phyloP scores from a whole-genome alignment of 2,329 filamentous ascomycete genomes.

The Cladophialophora exuberans region DNA sequence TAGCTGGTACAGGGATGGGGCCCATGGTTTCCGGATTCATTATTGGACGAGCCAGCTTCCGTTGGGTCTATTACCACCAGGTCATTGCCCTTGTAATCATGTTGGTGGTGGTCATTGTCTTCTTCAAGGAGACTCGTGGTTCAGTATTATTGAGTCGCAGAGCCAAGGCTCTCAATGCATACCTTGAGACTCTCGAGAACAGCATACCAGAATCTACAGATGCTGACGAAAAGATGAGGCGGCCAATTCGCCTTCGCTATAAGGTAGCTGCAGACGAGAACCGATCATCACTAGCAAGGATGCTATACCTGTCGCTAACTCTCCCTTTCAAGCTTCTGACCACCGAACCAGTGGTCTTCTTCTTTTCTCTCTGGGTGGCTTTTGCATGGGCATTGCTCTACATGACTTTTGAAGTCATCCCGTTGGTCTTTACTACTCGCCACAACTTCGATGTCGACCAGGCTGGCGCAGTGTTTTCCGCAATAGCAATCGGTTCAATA shows the following conservation, averaged over 20 bases:
- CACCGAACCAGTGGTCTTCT: conserved; percentile 65
- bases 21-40: conserved; percentile 74
- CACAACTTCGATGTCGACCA: conserved; percentile 70
- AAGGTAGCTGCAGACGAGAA: conserved; percentile 30
- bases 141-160: conserved; percentile 78
- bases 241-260: conserved; percentile 24
- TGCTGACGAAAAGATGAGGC: conserved; percentile 20
- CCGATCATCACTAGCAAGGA: conserved; percentile 28
- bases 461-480: conserved; percentile 72
- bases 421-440: conserved; percentile 71
- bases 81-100: conserved; percentile 69
- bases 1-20: conserved; percentile 79
- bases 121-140: conserved; percentile 82
- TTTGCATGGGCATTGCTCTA: conserved; percentile 92
- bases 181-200: conserved; percentile 67
- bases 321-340: conserved; percentile 54
- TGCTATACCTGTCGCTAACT: conserved; percentile 32
- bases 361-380: conserved; percentile 84
- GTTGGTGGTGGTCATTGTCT: conserved; percentile 65
- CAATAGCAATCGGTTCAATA: conserved; percentile 69
- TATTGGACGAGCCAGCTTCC: conserved; percentile 69
- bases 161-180: conserved; percentile 72
- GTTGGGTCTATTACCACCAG: conserved; percentile 90
- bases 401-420: conserved; percentile 78
- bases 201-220: conserved; percentile 59